Percentiles rank a stretch among this genome's conserved stretches.
Evolutionary conservation across 108 stramenopile species (phyloP).

Genomic region (Conticribra guillardii): DNA sequence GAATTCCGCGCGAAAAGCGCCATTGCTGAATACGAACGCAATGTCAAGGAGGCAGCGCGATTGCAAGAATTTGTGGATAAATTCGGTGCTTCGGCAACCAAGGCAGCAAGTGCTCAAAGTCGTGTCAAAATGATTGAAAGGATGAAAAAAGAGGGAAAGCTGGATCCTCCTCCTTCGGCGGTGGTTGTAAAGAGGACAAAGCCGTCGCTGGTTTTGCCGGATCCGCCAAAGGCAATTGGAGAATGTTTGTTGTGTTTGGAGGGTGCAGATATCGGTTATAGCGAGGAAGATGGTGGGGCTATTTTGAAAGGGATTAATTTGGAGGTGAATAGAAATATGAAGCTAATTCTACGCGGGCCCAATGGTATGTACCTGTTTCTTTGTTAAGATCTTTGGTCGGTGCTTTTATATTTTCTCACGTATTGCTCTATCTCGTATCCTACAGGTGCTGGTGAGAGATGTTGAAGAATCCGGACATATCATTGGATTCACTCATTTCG

Average conservation of each 20-base stretch:
- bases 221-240: constrained; percentile 73
- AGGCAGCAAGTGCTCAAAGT: constrained; percentile 86
- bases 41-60: constrained; percentile 82
- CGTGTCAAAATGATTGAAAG: constrained; percentile 89
- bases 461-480: no score
- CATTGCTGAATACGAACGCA: constrained; percentile 82
- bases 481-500: no score
- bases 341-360: constrained; percentile 68
- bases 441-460: no score
- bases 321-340: constrained; percentile 45
- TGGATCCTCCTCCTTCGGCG: constrained; percentile 64
- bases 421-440: no score
- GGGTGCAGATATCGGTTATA: constrained; percentile 70
- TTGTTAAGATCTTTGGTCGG: neutral
- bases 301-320: constrained; percentile 45
- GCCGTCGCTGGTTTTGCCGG: constrained; percentile 46
- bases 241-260: constrained; percentile 65
- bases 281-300: constrained; percentile 37
- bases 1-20: constrained; percentile 78
- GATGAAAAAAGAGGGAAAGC: constrained; percentile 77
- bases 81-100: constrained; percentile 89
- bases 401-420: neutral
- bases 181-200: constrained; percentile 52
- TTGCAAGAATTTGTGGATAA: constrained; percentile 90
- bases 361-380: no score